Evolutionary conservation across 2,329 filamentous ascomycete species (phyloP), one percentile per base, ranked within the genome.

Genomic region (Metarhizium anisopliae): DNA sequence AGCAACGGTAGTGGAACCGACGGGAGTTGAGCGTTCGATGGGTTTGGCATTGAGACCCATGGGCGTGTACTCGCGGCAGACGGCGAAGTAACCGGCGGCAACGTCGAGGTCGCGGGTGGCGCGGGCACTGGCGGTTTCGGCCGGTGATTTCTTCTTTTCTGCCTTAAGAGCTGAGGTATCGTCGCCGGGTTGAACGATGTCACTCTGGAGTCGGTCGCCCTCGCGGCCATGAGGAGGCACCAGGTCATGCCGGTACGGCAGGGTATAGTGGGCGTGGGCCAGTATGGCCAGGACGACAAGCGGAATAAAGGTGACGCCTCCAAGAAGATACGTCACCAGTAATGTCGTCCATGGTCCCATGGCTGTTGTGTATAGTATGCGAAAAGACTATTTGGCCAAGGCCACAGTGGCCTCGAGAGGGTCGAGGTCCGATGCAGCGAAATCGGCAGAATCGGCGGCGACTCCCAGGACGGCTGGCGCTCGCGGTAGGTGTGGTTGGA

Each of bases 31-130:
- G 58, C 90, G 83, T 73, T 96, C 92, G 57, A 93, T 91, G 6
- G 92, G 91, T 72, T 93, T 95, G 58, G 90, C 90, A 75, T 95
- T 95, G 70, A 95, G 86, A 47, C 91, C 92, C 67, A 91, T 90
- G 47, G 92, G 90, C 1, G 90, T 89, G 72, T 94, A 96, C 74
- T 96, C 91, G 67, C 92, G 83, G 68, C 89, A 95, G 16, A 96
- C 90, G n/a, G 91, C 90, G 70, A 96, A 96, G 73, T 95, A 96
- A 18, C 91, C 92, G 8, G 91, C 89, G 2, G 90, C 89, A 45
- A 91, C 88, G 66, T 95, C 90, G 38, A 84, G 78, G 57, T 90
- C 86, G 60, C 84, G 79, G 20, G 78, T 72, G 40, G 71, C 61
- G 49, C 75, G 73, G 38, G 80, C 70, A 65, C 82, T 84, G 63